A percentile compares a stretch with the other conserved stretches of the same genome.
Conservation (phyloP, 2,329 filamentous ascomycete genomes). For the Apiospora malaysiana region DNA sequence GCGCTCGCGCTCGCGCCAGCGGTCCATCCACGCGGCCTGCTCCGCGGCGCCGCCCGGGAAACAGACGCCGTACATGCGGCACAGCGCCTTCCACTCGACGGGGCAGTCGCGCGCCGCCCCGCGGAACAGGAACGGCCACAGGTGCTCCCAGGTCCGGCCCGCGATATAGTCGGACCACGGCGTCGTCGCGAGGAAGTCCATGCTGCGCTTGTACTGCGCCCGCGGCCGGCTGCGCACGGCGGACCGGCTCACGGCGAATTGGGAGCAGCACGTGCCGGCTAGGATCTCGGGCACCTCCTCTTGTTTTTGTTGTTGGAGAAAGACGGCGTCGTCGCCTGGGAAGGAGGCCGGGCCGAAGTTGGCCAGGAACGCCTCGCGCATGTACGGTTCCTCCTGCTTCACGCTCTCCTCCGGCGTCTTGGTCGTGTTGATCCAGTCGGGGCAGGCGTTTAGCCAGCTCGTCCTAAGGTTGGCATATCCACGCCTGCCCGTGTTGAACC, state of each 20-base stretch:
- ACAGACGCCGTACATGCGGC: slow-evolving; percentile 42
- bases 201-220: slow-evolving; percentile 37
- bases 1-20: slow-evolving; percentile 31
- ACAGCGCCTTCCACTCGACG: slow-evolving; percentile 41
- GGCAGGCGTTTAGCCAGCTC: slow-evolving; percentile 60
- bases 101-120: slow-evolving; percentile 51
- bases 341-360: slow-evolving; percentile 33
- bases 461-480: slow-evolving; percentile 63
- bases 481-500: slow-evolving; percentile 46
- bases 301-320: neutral
- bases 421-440: slow-evolving; percentile 54
- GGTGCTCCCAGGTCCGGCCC: slow-evolving; percentile 43
- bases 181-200: slow-evolving; percentile 40
- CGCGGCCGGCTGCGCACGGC: slow-evolving; percentile 37
- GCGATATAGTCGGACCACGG: slow-evolving; percentile 37
- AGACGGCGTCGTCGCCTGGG: neutral
- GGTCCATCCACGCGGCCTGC: slow-evolving; percentile 26
- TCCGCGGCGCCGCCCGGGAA: slow-evolving; percentile 30
- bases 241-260: slow-evolving; percentile 42
- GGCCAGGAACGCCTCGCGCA: slow-evolving; percentile 37
- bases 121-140: slow-evolving; percentile 42
- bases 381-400: slow-evolving; percentile 40
- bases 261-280: slow-evolving; percentile 42
- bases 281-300: slow-evolving; percentile 37
- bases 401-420: slow-evolving; percentile 28